Conservation (phyloP, 2,329 filamentous ascomycete genomes). For the Alternaria novae-zelandiae region DNA sequence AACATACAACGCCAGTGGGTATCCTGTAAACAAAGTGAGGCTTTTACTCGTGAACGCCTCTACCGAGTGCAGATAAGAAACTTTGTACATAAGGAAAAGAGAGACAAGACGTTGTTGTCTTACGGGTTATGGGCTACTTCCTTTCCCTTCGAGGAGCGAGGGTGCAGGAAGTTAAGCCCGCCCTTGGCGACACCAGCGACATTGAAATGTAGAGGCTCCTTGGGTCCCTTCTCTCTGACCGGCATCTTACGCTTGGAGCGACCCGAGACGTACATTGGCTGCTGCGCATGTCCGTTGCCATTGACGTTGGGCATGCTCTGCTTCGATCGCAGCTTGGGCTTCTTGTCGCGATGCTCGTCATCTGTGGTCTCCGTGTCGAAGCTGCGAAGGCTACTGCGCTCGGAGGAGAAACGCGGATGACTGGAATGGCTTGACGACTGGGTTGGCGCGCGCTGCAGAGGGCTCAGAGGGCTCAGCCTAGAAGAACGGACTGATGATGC, state of each 20-base stretch:
- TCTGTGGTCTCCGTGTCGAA: slow-evolving; percentile 46
- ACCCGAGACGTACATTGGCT: slow-evolving; percentile 49
- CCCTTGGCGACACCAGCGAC: slow-evolving; percentile 46
- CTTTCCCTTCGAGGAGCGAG: slow-evolving; percentile 46
- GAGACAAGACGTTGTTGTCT: not conserved
- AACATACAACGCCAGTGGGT: slow-evolving; percentile 33
- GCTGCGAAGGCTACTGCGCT: slow-evolving; percentile 46
- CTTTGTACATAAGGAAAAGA: not conserved
- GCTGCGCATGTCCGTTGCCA: slow-evolving; percentile 27
- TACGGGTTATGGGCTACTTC: slow-evolving; percentile 33
- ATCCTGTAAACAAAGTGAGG: slow-evolving; percentile 27
- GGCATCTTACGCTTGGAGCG: slow-evolving; percentile 52
- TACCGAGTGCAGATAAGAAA: slow-evolving; percentile 3
- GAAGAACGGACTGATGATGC: slow-evolving; percentile 19
- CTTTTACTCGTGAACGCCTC: slow-evolving; percentile 31
- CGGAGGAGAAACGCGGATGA: slow-evolving; percentile 38
- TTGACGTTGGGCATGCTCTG: slow-evolving; percentile 43
- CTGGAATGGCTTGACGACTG: slow-evolving; percentile 26
- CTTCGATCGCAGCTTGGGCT: slow-evolving; percentile 48
- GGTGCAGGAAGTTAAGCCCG: slow-evolving; percentile 41
- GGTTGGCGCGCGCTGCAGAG: slow-evolving; percentile 19
- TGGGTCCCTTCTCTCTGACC: slow-evolving; percentile 45
- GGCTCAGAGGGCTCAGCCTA: slow-evolving; percentile 17
- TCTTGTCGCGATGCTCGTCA: slow-evolving; percentile 51
- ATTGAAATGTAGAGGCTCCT: slow-evolving; percentile 49